Conservation (phyloP, 371 early-diverging fungal species). For the Apophysomyces variabilis region DNA sequence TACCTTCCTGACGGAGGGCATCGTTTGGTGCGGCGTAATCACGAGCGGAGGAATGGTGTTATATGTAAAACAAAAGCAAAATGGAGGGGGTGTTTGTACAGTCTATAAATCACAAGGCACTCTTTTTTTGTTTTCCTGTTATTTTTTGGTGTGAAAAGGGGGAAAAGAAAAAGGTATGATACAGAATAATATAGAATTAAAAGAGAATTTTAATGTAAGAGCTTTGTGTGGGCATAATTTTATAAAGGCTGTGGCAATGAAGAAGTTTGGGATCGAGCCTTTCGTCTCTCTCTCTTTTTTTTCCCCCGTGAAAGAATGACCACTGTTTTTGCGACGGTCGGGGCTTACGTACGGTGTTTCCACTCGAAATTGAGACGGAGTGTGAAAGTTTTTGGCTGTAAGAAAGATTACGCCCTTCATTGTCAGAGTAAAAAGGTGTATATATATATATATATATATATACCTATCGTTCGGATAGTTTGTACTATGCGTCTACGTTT, state of each 20-base stretch:
- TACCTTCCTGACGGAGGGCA: constrained; percentile 17
- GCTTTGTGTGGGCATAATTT: constrained; percentile 10
- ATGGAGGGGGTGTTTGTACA: constrained; percentile 6
- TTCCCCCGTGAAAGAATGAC: background rate
- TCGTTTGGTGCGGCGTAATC: constrained; percentile 7
- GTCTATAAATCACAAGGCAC: constrained; percentile 10
- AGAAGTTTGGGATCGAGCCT: background rate
- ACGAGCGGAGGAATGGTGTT: constrained; percentile 9
- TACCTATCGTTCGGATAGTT: too few relatives aligned
- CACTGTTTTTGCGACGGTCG: background rate
- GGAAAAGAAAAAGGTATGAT: constrained; percentile 3
- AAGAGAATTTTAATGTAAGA: constrained; percentile 5
- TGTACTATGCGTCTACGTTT: too few relatives aligned
- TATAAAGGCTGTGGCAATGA: background rate
- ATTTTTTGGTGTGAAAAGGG: background rate
- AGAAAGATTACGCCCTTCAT: too few relatives aligned
- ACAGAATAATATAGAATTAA: constrained; percentile 3
- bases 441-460: too few relatives aligned
- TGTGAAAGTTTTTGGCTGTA: too few relatives aligned
- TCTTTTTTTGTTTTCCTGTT: background rate
- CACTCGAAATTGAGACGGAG: too few relatives aligned
- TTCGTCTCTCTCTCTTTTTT: background rate
- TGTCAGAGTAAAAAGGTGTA: too few relatives aligned
- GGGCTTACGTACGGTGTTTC: too few relatives aligned
- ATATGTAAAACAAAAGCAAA: background rate